Percentiles rank a stretch among this genome's conserved stretches.
Evolutionary conservation across 2,329 filamentous ascomycete species (phyloP).

Genomic region (Stemphylium lycopersici): DNA sequence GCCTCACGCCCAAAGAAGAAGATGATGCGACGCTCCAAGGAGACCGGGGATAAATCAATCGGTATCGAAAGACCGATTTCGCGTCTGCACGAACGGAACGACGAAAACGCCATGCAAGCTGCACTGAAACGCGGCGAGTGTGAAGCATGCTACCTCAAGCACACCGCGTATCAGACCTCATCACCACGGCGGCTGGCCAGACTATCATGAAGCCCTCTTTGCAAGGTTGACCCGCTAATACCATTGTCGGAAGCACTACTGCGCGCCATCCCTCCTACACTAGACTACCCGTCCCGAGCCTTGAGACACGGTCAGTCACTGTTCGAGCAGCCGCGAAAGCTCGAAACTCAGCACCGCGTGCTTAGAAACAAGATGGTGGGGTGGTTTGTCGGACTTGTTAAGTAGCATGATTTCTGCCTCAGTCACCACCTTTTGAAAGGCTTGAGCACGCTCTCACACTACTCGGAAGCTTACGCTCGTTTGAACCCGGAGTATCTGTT

Average conservation of each 20-base stretch:
- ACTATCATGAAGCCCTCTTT: slow-evolving; percentile 41
- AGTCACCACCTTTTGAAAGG: slow-evolving; percentile 35
- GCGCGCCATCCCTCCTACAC: slow-evolving; percentile 27
- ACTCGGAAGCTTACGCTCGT: slow-evolving; percentile 37
- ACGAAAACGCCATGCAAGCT: slow-evolving; percentile 3
- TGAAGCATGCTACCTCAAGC: slow-evolving; percentile 35
- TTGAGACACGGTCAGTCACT: slow-evolving; percentile 30
- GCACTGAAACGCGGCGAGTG: slow-evolving; percentile 40
- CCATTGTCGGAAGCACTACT: slow-evolving; percentile 24
- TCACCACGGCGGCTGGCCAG: slow-evolving; percentile 39
- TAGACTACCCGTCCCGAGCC: slow-evolving; percentile 16
- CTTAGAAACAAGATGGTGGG: slow-evolving; percentile 41
- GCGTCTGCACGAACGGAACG: slow-evolving; percentile 10
- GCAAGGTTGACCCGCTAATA: slow-evolving; percentile 33
- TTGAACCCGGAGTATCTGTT: slow-evolving; percentile 32
- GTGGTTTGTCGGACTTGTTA: slow-evolving; percentile 27
- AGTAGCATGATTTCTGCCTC: slow-evolving; percentile 35
- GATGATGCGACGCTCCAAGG: background rate
- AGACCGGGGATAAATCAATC: slow-evolving; percentile 1
- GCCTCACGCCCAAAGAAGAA: background rate
- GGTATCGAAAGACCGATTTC: slow-evolving; percentile 9
- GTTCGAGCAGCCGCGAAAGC: slow-evolving; percentile 38
- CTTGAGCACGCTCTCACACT: slow-evolving; percentile 33
- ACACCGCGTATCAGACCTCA: slow-evolving; percentile 42
- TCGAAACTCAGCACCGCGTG: slow-evolving; percentile 32